These are phyloP conservation scores for Cucurbita moschata DNA, from an alignment of 306 rosid species.

Conservation along the genomic window DNA sequence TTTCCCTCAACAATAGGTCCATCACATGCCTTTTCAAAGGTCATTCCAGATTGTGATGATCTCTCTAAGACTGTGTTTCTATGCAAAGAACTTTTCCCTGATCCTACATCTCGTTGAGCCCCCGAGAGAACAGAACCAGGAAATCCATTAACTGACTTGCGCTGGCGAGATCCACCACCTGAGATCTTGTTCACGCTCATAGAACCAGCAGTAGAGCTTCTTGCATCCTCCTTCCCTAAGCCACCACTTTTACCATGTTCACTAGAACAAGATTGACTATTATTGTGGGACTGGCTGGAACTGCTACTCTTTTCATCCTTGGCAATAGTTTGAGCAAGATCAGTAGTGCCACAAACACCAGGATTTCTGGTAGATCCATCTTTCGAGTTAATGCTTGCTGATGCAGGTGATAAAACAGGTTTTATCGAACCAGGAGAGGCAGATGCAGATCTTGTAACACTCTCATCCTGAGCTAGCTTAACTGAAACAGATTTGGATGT, in stretches of 20 bases:
- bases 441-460: slow-evolving; percentile 29
- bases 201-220: slow-evolving; percentile 72
- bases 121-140: slow-evolving; percentile 41
- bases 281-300: slow-evolving; percentile 85
- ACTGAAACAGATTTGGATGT: slow-evolving; percentile 38
- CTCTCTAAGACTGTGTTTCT: slow-evolving; percentile 37
- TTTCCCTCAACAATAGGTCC: slow-evolving; percentile 34
- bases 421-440: slow-evolving; percentile 51
- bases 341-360: slow-evolving; percentile 35
- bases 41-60: slow-evolving; percentile 21
- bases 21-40: slow-evolving; percentile 48
- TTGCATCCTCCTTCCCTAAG: slow-evolving; percentile 58
- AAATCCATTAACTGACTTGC: slow-evolving; percentile 54
- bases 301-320: slow-evolving; percentile 82
- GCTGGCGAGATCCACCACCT: slow-evolving; percentile 38
- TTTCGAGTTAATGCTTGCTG: slow-evolving; percentile 31
- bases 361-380: slow-evolving; percentile 34
- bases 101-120: slow-evolving; percentile 37
- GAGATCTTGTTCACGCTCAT: slow-evolving; percentile 30
- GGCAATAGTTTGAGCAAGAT: slow-evolving; percentile 38
- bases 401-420: slow-evolving; percentile 19
- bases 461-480: slow-evolving; percentile 44
- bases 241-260: slow-evolving; percentile 57
- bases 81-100: slow-evolving; percentile 20
- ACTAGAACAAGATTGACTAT: slow-evolving; percentile 71